Evolutionary conservation across 2,329 filamentous ascomycete genomes (phyloP), one percentile per base, ranked within the genome.

Genomic region (Beauveria sp.): DNA sequence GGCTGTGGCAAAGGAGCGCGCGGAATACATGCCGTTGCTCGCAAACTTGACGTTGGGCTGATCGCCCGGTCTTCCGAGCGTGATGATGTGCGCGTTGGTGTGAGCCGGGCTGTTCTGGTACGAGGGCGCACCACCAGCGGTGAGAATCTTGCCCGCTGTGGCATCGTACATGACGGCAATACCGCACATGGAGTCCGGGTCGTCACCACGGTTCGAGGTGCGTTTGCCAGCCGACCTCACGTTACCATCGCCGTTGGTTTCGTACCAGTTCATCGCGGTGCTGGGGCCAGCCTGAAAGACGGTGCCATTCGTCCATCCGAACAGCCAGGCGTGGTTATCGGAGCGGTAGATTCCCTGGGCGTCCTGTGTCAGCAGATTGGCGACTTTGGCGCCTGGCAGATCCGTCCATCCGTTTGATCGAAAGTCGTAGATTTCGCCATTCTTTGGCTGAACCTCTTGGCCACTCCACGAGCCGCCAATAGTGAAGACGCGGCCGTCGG

Each of bases 111-210:
- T 71, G 56, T 76, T 65, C 30, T 77, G 70, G 64, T 84, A 85
- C 40, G 73, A 71, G 0, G 75, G 70, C 0, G 77, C 70, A 9
- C 82, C 83, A 10, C 83, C 83, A 16, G 76, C 71, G 0, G 80
- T 78, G 2, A 85, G 71, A 38, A 85, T 84, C 68, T 84, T 83
- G 38, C 83, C 83, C 1, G 77, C 75, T 60, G 82, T 77, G 30
- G 82, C 81, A 65, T 86, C 82, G 65, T 80, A 86, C 81, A 86
- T 85, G 63, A 82, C 76, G 5, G 78, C 77, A 53, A 77, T 79
- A 14, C 81, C 84, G 62, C 76, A 78, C 83, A 86, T 86, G 3
- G 81, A 76, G 12, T 75, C 69, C 34, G 78, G 76, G 8, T 73
- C 72, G 24, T 70, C 72, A 5, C 81, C 65, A 0, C 66, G 61